Conservation (phyloP, 2,329 filamentous ascomycete genomes). For the Elsinoe fawcettii region DNA sequence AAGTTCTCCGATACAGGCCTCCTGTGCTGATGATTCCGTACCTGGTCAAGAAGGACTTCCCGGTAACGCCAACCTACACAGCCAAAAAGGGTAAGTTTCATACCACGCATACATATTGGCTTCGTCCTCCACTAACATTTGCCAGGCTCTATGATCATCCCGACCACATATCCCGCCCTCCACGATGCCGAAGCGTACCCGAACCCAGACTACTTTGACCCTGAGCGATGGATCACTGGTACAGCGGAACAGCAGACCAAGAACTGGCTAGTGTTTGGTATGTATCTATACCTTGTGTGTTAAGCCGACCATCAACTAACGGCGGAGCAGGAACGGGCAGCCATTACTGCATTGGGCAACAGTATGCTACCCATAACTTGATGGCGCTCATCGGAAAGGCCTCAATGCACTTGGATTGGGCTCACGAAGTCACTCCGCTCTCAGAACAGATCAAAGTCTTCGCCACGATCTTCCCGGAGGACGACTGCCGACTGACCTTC, state of each 20-base stretch:
- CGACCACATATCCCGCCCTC: slow-evolving; percentile 80
- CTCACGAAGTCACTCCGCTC: slow-evolving; percentile 70
- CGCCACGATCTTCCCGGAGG: slow-evolving; percentile 95
- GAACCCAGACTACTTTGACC: slow-evolving; percentile 80
- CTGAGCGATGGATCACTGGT: slow-evolving; percentile 83
- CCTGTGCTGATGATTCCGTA: slow-evolving; percentile 98
- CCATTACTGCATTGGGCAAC: slow-evolving; percentile 93
- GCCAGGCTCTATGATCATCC: slow-evolving; percentile 79
- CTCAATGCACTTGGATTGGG: slow-evolving; percentile 61
- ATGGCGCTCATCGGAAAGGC: slow-evolving; percentile 88
- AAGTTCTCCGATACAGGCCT: slow-evolving; percentile 86
- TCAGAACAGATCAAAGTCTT: slow-evolving; percentile 98
- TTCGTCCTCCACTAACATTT: background rate
- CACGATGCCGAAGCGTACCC: slow-evolving; percentile 90
- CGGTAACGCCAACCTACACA: slow-evolving; percentile 80
- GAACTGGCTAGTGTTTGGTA: slow-evolving; percentile 96
- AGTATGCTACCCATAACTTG: slow-evolving; percentile 82
- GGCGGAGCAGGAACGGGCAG: slow-evolving; percentile 50
- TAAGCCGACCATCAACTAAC: too few relatives aligned
- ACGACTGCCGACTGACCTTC: slow-evolving; percentile 12
- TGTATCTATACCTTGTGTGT: too few relatives aligned
- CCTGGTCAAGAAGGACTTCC: slow-evolving; percentile 88
- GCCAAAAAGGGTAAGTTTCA: slow-evolving; percentile 59
- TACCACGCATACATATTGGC: too few relatives aligned
- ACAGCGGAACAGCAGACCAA: slow-evolving; percentile 86